Conservation (phyloP, 345 rosid genomes). For the Eucalyptus shirleyi region DNA sequence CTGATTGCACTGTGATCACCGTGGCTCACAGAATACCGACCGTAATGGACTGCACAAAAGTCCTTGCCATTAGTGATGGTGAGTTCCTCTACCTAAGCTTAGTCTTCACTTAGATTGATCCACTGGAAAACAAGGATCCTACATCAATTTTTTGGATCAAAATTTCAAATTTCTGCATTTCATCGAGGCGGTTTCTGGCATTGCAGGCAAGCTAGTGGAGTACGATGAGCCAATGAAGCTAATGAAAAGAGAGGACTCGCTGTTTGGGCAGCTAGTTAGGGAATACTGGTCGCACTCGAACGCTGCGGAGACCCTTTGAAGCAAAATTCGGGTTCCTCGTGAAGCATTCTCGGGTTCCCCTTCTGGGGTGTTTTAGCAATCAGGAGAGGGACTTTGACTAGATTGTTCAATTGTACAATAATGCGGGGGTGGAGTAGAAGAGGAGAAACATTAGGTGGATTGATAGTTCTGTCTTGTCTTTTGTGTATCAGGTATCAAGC, state of each 20-base stretch:
- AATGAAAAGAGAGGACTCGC: slow-evolving; percentile 51
- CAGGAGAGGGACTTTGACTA: background rate
- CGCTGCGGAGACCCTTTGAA: background rate
- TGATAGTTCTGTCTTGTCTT: background rate
- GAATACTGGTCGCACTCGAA: slow-evolving; percentile 69
- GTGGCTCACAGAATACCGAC: slow-evolving; percentile 96
- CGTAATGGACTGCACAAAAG: slow-evolving; percentile 94
- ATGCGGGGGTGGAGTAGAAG: background rate
- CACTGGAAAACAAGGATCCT: background rate
- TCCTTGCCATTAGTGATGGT: slow-evolving; percentile 84
- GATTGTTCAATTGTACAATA: background rate
- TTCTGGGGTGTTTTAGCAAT: background rate
- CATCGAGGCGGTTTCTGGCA: background rate
- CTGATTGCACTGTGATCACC: slow-evolving; percentile 77
- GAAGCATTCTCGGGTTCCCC: background rate
- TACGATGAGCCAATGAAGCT: slow-evolving; percentile 64
- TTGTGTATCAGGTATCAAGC: background rate
- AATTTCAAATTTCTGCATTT: background rate
- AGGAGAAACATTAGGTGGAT: background rate
- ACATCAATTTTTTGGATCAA: background rate
- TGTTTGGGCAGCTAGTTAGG: slow-evolving; percentile 75
- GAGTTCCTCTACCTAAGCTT: background rate
- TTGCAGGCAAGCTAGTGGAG: slow-evolving; percentile 64
- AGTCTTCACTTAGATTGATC: background rate
- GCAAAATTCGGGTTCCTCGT: background rate